phyloP scores from a whole-genome alignment of 2,329 filamentous ascomycete genomes.

The Pestalotiopsis sp. region DNA sequence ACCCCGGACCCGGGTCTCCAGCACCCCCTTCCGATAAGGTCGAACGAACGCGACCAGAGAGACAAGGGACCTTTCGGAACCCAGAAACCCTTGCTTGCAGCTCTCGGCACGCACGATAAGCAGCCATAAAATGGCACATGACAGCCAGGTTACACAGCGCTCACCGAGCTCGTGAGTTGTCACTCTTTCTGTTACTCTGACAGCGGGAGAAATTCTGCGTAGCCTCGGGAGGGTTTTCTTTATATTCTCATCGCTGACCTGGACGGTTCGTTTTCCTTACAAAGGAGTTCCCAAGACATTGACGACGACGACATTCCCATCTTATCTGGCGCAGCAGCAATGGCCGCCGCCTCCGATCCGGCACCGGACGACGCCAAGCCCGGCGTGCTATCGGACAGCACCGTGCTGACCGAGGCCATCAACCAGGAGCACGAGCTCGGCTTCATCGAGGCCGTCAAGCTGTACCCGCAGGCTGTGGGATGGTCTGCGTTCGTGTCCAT shows the following conservation, averaged over 20 bases:
- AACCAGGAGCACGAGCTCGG: constrained; percentile 40
- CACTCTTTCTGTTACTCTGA: not conserved
- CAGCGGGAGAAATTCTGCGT: not conserved
- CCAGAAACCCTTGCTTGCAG: not conserved
- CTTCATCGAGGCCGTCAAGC: constrained; percentile 40
- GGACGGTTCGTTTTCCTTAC: not conserved
- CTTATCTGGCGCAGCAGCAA: not conserved
- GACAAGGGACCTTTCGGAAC: not conserved
- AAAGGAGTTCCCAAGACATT: not conserved
- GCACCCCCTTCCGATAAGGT: not conserved
- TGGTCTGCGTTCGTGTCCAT: constrained; percentile 64
- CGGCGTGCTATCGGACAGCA: constrained; percentile 11
- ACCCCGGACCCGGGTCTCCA: not conserved
- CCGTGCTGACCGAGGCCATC: constrained; percentile 36
- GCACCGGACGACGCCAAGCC: constrained; percentile 12
- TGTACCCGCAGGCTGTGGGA: constrained; percentile 47
- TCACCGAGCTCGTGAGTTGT: not conserved
- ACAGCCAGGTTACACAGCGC: constrained; percentile 2
- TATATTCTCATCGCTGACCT: not conserved
- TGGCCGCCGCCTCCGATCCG: constrained; percentile 4
- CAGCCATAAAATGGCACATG: constrained; percentile 7
- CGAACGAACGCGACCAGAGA: not conserved
- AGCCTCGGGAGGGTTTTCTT: not conserved
- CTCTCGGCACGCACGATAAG: not conserved
- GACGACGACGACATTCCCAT: not conserved